These are phyloP conservation scores for Penicillium alfredii DNA, from an alignment of 495 filamentous ascomycete genomes.

Conservation along the genomic window DNA sequence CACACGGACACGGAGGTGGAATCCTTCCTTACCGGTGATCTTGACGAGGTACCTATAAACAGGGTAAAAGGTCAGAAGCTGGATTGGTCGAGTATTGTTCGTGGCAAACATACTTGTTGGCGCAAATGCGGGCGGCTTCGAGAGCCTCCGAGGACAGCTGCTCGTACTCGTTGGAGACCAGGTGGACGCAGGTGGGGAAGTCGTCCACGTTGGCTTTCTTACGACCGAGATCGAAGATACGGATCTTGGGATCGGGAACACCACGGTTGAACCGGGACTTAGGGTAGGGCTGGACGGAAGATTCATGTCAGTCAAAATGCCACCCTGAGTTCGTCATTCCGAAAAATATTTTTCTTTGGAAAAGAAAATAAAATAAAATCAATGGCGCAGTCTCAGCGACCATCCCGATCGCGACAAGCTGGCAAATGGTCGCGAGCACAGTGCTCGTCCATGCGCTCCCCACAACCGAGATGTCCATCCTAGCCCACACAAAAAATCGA, in stretches of 20 bases:
- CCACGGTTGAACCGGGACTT: slow-evolving; percentile 99
- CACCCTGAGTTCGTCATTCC: no score
- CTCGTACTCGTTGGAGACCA: slow-evolving; percentile 99
- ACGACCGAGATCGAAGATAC: slow-evolving; percentile 98
- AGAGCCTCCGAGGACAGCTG: slow-evolving; percentile 98
- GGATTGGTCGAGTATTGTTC: no score
- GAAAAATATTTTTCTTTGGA: no score
- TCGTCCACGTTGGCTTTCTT: slow-evolving; percentile 98
- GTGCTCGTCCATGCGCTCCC: slow-evolving; percentile 12
- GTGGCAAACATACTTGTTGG: slow-evolving; percentile 97
- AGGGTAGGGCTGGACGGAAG: slow-evolving; percentile 73
- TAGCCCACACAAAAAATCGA: slow-evolving; percentile 27
- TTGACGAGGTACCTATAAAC: slow-evolving; percentile 88
- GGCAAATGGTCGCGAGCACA: slow-evolving; percentile 4
- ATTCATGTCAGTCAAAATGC: slow-evolving; percentile 24
- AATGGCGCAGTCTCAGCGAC: slow-evolving; percentile 7
- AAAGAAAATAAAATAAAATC: no score
- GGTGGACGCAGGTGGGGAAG: slow-evolving; percentile 96
- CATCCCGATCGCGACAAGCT: slow-evolving; percentile 1
- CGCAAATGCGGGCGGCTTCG: slow-evolving; percentile 98
- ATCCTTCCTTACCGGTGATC: slow-evolving; percentile 94
- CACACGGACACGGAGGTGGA: slow-evolving; percentile 96
- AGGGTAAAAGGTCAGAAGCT: no score
- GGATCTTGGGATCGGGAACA: slow-evolving; percentile 99
- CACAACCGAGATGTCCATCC: slow-evolving; percentile 31